Conservation (phyloP, 2,329 filamentous ascomycete species). For the Dendrostoma leiphaemia region DNA sequence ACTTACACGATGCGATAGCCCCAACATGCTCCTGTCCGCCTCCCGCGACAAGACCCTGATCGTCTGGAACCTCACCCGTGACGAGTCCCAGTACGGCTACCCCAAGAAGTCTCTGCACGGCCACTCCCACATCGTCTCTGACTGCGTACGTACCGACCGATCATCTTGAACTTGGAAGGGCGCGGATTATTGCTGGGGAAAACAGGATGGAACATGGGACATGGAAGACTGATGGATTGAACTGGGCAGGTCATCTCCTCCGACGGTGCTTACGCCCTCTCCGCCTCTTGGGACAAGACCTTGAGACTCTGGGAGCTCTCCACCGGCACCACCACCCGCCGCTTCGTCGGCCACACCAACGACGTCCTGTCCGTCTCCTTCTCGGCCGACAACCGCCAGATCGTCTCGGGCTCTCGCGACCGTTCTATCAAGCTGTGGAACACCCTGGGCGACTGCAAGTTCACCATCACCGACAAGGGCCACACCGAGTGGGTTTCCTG, state of each 20-base stretch:
- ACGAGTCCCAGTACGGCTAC: constrained; percentile 97
- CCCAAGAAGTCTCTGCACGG: constrained; percentile 98
- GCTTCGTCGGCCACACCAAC: constrained; percentile 99
- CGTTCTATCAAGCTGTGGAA: constrained; percentile 99
- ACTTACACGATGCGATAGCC: constrained; percentile 51
- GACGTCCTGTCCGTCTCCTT: constrained; percentile 99
- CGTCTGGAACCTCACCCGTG: constrained; percentile 99
- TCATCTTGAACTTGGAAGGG: background rate
- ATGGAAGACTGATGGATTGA: constrained; percentile 33
- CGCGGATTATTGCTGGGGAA: background rate
- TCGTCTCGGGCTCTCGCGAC: constrained; percentile 98
- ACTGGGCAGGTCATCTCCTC: constrained; percentile 87
- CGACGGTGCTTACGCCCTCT: constrained; percentile 98
- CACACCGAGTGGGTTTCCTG: constrained; percentile 99
- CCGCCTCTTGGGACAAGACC: constrained; percentile 99
- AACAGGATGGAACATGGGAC: background rate
- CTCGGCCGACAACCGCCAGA: constrained; percentile 99
- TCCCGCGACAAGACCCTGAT: constrained; percentile 98
- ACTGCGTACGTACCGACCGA: constrained; percentile 76
- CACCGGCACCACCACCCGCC: constrained; percentile 93
- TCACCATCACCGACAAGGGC: constrained; percentile 99
- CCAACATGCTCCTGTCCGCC: constrained; percentile 99
- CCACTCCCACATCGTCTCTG: constrained; percentile 99
- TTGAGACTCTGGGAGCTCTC: constrained; percentile 99
- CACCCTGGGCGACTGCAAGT: constrained; percentile 99